A percentile compares a stretch with the other conserved stretches of the same genome.
Evolutionary conservation across 768 basidiomycete species (phyloP).

Genomic region (Strobilomyces dryophilus): DNA sequence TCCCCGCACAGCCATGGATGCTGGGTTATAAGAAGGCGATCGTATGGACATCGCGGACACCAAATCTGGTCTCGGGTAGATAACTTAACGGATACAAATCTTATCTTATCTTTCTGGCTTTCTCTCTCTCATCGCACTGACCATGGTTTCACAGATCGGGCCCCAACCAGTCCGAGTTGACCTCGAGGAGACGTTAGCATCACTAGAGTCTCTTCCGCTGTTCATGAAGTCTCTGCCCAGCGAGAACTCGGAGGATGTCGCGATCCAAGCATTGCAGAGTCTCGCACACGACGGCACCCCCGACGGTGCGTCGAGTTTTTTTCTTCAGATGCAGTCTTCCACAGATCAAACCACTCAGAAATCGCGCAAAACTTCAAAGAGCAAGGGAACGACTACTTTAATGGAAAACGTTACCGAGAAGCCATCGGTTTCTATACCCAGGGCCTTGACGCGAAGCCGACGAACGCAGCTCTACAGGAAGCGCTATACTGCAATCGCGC

Average conservation of each 20-base stretch:
- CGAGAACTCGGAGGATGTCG: slow-evolving; percentile 56
- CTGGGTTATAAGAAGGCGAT: not conserved
- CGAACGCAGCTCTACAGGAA: slow-evolving; percentile 52
- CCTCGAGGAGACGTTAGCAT: slow-evolving; percentile 36
- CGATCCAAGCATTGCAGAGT: slow-evolving; percentile 79
- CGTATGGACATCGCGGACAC: too few relatives aligned
- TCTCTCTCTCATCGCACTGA: not conserved
- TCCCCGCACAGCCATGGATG: slow-evolving; percentile 39
- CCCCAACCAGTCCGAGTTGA: slow-evolving; percentile 22
- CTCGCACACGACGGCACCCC: slow-evolving; percentile 88
- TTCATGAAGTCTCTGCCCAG: slow-evolving; percentile 89
- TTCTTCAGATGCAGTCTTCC: not conserved
- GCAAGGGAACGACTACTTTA: slow-evolving; percentile 94
- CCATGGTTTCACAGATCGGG: slow-evolving; percentile 22
- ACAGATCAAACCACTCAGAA: slow-evolving; percentile 44
- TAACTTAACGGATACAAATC: not conserved
- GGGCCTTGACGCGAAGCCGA: slow-evolving; percentile 81
- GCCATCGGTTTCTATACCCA: slow-evolving; percentile 89
- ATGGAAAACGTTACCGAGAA: slow-evolving; percentile 80
- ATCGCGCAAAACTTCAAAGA: slow-evolving; percentile 90
- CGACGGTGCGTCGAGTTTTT: slow-evolving; percentile 64
- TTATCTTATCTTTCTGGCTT: slow-evolving; percentile 18
- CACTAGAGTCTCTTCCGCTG: slow-evolving; percentile 69
- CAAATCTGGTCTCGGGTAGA: not conserved
- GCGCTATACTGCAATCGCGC: slow-evolving; percentile 85